phyloP scores from a whole-genome alignment of 768 basidiomycete genomes.

The Suillus clintonianus region DNA sequence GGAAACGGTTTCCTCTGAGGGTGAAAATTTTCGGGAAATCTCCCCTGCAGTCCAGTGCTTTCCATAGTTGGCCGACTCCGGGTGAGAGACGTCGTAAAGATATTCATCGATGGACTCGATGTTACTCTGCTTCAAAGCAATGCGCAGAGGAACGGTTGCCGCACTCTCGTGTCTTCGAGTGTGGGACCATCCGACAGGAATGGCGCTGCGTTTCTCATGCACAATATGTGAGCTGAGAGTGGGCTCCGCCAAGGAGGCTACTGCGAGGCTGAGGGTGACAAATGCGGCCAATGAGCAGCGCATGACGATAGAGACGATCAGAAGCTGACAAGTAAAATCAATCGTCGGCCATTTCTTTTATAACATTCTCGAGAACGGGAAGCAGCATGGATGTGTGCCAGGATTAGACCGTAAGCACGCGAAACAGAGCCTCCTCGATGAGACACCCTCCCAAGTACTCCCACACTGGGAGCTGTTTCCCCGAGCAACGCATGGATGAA shows the following conservation, averaged over 20 bases:
- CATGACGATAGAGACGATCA: not conserved
- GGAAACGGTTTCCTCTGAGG: conserved; percentile 22
- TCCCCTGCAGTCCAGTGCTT: conserved; percentile 32
- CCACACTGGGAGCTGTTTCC: conserved; percentile 1
- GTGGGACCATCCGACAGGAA: conserved; percentile 39
- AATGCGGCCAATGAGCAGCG: conserved; percentile 17
- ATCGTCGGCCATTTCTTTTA: conserved; percentile 11
- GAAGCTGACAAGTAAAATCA: not conserved
- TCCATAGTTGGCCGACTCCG: conserved; percentile 32
- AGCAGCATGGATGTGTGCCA: conserved; percentile 12
- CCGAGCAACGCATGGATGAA: not conserved
- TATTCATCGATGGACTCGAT: conserved; percentile 25
- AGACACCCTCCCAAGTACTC: conserved; percentile 25
- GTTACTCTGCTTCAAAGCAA: conserved; percentile 35
- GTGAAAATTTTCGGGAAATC: conserved; percentile 30
- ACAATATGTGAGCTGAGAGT: conserved; percentile 27
- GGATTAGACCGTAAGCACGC: conserved; percentile 38
- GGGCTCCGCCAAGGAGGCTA: conserved; percentile 17
- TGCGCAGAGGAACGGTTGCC: conserved; percentile 26
- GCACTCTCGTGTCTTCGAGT: conserved; percentile 37
- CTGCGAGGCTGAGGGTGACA: conserved; percentile 17
- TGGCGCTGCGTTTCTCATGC: conserved; percentile 40
- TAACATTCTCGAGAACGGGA: not conserved
- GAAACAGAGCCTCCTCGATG: conserved; percentile 51
- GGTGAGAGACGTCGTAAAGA: conserved; percentile 36